Conservation (phyloP, 352 stramenopile species). For the Peronospora destructor region DNA sequence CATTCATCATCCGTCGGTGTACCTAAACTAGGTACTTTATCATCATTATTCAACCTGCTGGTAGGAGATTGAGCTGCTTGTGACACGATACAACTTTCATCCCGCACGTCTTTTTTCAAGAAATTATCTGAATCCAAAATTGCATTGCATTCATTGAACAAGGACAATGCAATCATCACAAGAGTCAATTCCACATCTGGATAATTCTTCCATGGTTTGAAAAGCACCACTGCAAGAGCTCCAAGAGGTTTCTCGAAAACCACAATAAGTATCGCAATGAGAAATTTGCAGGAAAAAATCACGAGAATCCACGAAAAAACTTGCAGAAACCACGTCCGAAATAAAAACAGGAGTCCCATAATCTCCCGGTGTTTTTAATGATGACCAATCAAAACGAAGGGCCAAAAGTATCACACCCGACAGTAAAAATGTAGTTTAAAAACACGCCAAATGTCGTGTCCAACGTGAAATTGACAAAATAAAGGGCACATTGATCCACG, state of each 20-base stretch:
- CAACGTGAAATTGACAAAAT: conserved; percentile 87
- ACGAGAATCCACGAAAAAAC: conserved; percentile 73
- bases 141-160: conserved; percentile 86
- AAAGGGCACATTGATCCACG: conserved; percentile 78
- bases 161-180: conserved; percentile 86
- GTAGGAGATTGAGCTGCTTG: conserved; percentile 27
- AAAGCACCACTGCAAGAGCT: conserved; percentile 53
- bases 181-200: conserved; percentile 69
- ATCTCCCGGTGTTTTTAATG: conserved; percentile 60
- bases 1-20: conserved; percentile 32
- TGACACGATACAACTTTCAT: conserved; percentile 51
- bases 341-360: conserved; percentile 67
- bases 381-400: conserved; percentile 45
- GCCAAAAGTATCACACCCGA: conserved; percentile 49
- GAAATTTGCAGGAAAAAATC: conserved; percentile 71
- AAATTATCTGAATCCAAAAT: conserved; percentile 89
- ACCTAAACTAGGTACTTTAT: conserved; percentile 25
- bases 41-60: conserved; percentile 16
- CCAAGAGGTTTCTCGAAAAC: conserved; percentile 58
- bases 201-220: conserved; percentile 56
- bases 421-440: conserved; percentile 76
- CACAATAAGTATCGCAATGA: conserved; percentile 74
- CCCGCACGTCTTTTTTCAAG: conserved; percentile 76
- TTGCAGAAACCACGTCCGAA: conserved; percentile 68
- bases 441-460: conserved; percentile 82